A percentile compares a stretch with the other conserved stretches of the same genome.
Conservation (phyloP, 2,329 filamentous ascomycete genomes). For the Colletotrichum cuscutae region DNA sequence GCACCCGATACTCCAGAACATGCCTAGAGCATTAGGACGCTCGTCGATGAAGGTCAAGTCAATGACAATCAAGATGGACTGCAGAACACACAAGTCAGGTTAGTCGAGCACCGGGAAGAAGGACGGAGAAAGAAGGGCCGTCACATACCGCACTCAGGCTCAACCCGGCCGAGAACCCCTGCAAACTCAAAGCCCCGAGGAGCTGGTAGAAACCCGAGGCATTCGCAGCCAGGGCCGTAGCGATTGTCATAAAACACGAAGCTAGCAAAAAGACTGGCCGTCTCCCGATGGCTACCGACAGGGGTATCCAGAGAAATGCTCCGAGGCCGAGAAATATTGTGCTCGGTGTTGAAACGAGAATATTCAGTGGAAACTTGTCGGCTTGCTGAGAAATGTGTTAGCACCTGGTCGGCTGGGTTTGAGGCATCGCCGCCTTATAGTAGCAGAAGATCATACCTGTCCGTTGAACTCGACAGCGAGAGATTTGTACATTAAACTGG, state of each 20-base stretch:
- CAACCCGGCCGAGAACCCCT: constrained; percentile 46
- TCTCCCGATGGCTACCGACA: constrained; percentile 49
- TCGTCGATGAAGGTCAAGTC: constrained; percentile 52
- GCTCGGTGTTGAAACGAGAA: constrained; percentile 27
- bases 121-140: too few relatives aligned
- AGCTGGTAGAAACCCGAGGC: constrained; percentile 42
- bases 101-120: background rate
- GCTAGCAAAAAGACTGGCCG: constrained; percentile 47
- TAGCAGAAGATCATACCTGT: constrained; percentile 27
- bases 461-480: constrained; percentile 37
- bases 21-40: constrained; percentile 45
- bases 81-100: constrained; percentile 6
- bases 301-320: constrained; percentile 48
- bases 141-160: constrained; percentile 42
- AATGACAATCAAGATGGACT: constrained; percentile 49
- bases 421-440: background rate
- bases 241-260: constrained; percentile 29
- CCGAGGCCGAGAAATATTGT: constrained; percentile 48
- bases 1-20: constrained; percentile 45
- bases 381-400: constrained; percentile 17
- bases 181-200: constrained; percentile 42
- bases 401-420: constrained; percentile 26
- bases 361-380: constrained; percentile 8
- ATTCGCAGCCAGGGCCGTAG: constrained; percentile 40
- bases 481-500: constrained; percentile 37